phyloP scores from a whole-genome alignment of 1,284 basidiomycete genomes.

The Sporisorium exsertum region DNA sequence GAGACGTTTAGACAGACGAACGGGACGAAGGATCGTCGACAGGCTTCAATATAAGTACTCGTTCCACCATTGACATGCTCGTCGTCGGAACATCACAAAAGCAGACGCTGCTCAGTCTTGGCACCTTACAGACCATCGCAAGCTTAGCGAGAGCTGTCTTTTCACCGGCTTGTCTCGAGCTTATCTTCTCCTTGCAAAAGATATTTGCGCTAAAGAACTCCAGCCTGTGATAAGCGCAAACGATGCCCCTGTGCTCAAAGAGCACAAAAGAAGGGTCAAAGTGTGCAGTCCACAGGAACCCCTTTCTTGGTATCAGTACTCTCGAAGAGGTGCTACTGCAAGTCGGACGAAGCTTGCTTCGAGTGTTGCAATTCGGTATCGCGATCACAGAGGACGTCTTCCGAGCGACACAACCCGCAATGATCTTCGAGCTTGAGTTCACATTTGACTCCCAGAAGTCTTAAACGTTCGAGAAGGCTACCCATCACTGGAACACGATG shows the following conservation, averaged over 20 bases:
- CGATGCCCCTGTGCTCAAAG: neutral
- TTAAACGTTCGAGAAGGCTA: neutral
- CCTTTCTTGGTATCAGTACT: neutral
- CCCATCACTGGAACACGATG: neutral
- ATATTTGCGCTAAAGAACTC: neutral
- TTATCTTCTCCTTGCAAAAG: neutral
- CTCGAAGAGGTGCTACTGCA: neutral
- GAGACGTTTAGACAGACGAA: neutral
- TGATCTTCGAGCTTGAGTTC: neutral
- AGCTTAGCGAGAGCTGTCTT: too few relatives aligned
- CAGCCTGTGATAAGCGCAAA: neutral
- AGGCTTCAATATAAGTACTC: slow-evolving; percentile 25
- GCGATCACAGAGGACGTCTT: too few relatives aligned
- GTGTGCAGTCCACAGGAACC: neutral
- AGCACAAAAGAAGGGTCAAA: neutral
- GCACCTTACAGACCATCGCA: neutral
- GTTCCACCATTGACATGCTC: neutral
- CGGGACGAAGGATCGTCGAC: neutral
- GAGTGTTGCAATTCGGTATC: too few relatives aligned
- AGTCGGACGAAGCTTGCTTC: neutral
- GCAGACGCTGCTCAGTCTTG: neutral
- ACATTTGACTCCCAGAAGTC: neutral
- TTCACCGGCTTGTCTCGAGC: neutral
- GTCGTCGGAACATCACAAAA: neutral
- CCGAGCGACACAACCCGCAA: too few relatives aligned